Base-by-base conservation (phyloP, 129 eudicot species). In the Tagetes erecta region DNA sequence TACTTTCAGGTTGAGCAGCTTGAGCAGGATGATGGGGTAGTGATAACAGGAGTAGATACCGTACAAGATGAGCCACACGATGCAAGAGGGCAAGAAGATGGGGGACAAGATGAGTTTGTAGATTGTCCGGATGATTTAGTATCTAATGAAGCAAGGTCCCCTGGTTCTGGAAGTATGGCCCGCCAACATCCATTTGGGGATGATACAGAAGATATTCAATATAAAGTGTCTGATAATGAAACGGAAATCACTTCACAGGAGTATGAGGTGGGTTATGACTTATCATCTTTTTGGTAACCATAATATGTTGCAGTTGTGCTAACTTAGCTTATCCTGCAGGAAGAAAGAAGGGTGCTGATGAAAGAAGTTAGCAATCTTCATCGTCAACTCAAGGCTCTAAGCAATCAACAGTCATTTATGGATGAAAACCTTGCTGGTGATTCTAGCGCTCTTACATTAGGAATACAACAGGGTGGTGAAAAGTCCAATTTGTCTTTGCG, bases 41-140 rank as follows among this genome's bases (percentile, higher is more conserved):
- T 86, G 84, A 80, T 79, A 71, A 81, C 81, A 68, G 80, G 86
- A 71, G 80, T 77, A 44, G 85, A 88, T 73, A 66, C 81, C 60
- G 76, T 77, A 73, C 76, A 78, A 34, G 77, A 56, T 78, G 83
- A 75, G 5, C 77, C 65, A 71, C 68, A 73, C 53, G 89, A 85
- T 34, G 85, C 10, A 58, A 89, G 68, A 77, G 69, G 77, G 8
- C 45, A 71, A 55, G 98, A 94, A 47, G 99, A 94, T 68, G 97
- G 84, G 31, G 97, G 86, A 52, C 87, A 73, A 36, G 97, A 93
- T 68, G 98, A 93, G 90, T 94, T 95, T 84, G 89, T 91, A 71
- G 99, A 95, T 82, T 92, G 96, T 79, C 88, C 99, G 10, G 99
- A 95, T 80, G 97, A 88, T 80, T 85, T 85, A 81, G 51, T 70